Evolutionary conservation across 306 rosid species (phyloP), one percentile per base, ranked within the genome.

Genomic region (Lotus japonicus): DNA sequence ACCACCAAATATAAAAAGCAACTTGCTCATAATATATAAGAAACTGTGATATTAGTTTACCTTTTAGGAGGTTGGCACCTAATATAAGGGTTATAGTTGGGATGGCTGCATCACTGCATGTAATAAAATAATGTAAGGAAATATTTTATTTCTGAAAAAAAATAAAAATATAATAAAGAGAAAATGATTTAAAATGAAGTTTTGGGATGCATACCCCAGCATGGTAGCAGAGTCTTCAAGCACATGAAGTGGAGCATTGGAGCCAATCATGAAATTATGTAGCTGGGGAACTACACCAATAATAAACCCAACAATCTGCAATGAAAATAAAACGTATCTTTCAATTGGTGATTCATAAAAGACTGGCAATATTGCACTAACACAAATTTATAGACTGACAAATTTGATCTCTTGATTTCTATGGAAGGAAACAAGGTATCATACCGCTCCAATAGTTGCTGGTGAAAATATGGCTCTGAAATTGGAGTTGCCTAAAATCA

Each of bases 61-160:
- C 97, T 79, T 53, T 88, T 13, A 88, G 81, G 59, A 85, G 96
- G 85, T 88, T 91, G 76, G 90, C 94, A 67, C 97, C 97, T 45
- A 91, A 38, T 53, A 91, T 81, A 45, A 91, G 89, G 5, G 97
- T 87, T 41, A 85, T 72, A 21, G 82, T 52, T 68, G 96, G 97
- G 58, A 91, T 73, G 44, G 91, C 83, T 43, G 87, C 96, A 2
- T 91, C 84, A 50, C 97, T 89, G 85, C 69, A 81, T 39, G 65
- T 43, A 33, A 54, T 26, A 48, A 55, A 48, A 46, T 13, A 39
- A 33, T 16, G 33, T 59, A 12, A 76, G 74, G 31, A n/a, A n/a
- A n/a, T n/a, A n/a, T n/a, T n/a, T n/a, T n/a, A n/a, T n/a, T n/a
- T n/a, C n/a, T n/a, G n/a, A n/a, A n/a, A n/a, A n/a, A n/a, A n/a